Conservation (phyloP, 352 stramenopile species). For the Phytopythium boreale region DNA sequence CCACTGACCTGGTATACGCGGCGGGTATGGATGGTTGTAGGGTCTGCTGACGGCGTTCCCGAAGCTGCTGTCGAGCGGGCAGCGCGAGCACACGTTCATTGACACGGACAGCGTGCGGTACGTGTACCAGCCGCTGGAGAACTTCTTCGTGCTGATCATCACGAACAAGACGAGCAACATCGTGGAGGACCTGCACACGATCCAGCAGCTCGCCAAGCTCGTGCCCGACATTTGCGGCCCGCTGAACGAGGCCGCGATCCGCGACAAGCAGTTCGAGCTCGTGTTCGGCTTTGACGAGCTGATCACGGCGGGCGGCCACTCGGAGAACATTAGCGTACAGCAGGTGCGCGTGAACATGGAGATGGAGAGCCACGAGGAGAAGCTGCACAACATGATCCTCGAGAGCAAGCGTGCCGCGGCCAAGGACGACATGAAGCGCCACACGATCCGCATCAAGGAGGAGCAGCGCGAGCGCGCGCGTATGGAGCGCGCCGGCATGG, state of each 20-base stretch:
- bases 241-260: constrained; percentile 93
- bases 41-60: constrained; percentile 98
- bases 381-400: constrained; percentile 97
- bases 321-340: constrained; percentile 93
- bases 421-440: constrained; percentile 89
- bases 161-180: constrained; percentile 99
- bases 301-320: constrained; percentile 96
- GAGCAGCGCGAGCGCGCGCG: constrained; percentile 82
- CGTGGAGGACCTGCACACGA: constrained; percentile 98
- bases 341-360: constrained; percentile 97
- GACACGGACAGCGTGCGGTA: constrained; percentile 98
- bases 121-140: constrained; percentile 98
- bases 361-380: constrained; percentile 99
- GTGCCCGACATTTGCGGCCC: constrained; percentile 94
- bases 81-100: constrained; percentile 98
- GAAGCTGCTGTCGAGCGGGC: constrained; percentile 95
- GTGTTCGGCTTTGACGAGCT: constrained; percentile 99
- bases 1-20: background rate
- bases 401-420: constrained; percentile 92
- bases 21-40: constrained; percentile 17
- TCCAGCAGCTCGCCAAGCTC: constrained; percentile 97
- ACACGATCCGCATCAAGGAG: constrained; percentile 85
- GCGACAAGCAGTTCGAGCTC: constrained; percentile 97
- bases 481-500: constrained; percentile 69
- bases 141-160: constrained; percentile 97